Conservation (phyloP, 371 early-diverging fungal genomes). For the Quaeritorhiza haematococci region DNA sequence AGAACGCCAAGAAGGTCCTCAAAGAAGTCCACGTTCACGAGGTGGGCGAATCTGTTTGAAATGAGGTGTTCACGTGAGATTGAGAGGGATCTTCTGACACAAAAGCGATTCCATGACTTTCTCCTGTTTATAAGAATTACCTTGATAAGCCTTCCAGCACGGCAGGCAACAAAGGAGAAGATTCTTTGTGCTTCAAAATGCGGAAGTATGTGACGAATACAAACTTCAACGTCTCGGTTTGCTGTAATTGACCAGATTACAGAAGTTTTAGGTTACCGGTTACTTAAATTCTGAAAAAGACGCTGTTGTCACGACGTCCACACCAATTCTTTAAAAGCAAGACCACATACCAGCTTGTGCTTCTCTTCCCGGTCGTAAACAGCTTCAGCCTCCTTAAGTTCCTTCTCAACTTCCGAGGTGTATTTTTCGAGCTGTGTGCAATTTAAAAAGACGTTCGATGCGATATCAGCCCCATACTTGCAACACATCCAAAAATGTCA, state of each 20-base stretch:
- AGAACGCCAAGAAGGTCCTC: conserved; percentile 78
- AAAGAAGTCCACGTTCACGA: conserved; percentile 92
- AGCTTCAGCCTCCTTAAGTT: conserved; percentile 81
- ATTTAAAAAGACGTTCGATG: too few relatives aligned
- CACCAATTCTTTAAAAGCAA: neutral
- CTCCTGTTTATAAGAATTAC: conserved; percentile 28
- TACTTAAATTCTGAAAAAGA: conserved; percentile 2
- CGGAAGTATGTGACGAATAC: conserved; percentile 91
- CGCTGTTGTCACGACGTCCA: neutral
- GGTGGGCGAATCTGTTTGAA: conserved; percentile 69
- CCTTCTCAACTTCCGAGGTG: conserved; percentile 70
- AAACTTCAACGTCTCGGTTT: conserved; percentile 85
- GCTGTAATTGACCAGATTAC: too few relatives aligned
- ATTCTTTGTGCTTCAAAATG: conserved; percentile 78
- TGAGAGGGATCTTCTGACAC: neutral
- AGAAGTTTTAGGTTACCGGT: too few relatives aligned
- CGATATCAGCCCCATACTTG: too few relatives aligned
- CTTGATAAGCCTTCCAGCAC: conserved; percentile 85
- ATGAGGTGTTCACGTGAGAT: neutral
- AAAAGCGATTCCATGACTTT: neutral
- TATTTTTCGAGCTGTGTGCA: too few relatives aligned
- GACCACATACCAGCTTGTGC: conserved; percentile 50
- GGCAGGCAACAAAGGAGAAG: conserved; percentile 71
- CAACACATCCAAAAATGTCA: too few relatives aligned
- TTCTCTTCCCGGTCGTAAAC: conserved; percentile 69